Percentiles rank a stretch among this genome's conserved stretches.
These are phyloP conservation scores for Flagelloscypha sp. DNA, from an alignment of 768 basidiomycete genomes.

Conservation along the genomic window DNA sequence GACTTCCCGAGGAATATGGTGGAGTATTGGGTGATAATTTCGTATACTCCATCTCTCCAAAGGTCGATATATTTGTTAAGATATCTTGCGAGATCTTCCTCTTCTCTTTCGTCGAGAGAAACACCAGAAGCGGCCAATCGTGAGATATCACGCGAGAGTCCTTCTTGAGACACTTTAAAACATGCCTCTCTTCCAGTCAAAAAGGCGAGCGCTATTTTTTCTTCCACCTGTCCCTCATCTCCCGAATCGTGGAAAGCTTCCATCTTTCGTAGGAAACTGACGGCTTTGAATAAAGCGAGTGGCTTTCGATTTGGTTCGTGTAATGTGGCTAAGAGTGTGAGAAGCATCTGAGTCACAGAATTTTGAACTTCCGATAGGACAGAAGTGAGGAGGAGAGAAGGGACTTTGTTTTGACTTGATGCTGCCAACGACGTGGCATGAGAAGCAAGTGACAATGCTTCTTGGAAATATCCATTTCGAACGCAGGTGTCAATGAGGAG, in stretches of 20 bases:
- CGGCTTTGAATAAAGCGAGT: constrained; percentile 83
- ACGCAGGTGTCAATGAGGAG: constrained; percentile 89
- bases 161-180: constrained; percentile 49
- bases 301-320: constrained; percentile 79
- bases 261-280: constrained; percentile 82
- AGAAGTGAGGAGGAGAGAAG: constrained; percentile 47
- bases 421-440: constrained; percentile 52
- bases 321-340: constrained; percentile 68
- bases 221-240: constrained; percentile 37
- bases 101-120: constrained; percentile 45
- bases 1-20: constrained; percentile 80
- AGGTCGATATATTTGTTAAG: constrained; percentile 82
- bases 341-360: constrained; percentile 64
- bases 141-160: constrained; percentile 39
- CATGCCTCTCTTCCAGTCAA: constrained; percentile 64
- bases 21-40: constrained; percentile 82
- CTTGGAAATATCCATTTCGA: constrained; percentile 84
- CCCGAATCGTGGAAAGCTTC: constrained; percentile 44
- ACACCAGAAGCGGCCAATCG: constrained; percentile 19
- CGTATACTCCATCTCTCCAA: constrained; percentile 90
- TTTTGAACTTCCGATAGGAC: constrained; percentile 60
- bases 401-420: constrained; percentile 31
- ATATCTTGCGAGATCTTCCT: constrained; percentile 67
- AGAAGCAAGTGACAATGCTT: constrained; percentile 77
- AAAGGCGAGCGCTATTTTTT: constrained; percentile 83